Percentiles rank a stretch among this genome's conserved stretches.
phyloP scores from a whole-genome alignment of 139 green algal species.

The Eudorina sp. region DNA sequence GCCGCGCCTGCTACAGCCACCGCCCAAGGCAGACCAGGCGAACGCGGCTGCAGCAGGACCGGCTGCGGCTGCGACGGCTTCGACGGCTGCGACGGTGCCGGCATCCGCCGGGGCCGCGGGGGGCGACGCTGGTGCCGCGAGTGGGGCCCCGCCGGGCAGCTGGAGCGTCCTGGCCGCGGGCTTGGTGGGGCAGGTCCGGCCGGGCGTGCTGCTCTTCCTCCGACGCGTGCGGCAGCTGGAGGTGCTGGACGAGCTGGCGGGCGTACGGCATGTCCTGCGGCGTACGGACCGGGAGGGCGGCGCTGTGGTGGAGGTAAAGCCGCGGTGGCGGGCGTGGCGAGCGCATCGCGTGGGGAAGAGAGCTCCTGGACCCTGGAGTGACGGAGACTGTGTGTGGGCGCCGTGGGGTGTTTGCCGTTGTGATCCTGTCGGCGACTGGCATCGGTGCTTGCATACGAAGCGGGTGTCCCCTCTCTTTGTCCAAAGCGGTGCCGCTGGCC shows the following conservation, averaged over 20 bases:
- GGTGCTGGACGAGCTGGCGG: constrained; percentile 17
- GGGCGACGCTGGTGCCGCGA: background rate
- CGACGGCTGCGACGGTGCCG: background rate
- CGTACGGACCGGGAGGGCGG: constrained; percentile 17
- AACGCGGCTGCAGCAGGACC: background rate
- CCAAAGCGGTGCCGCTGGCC: too few species aligned
- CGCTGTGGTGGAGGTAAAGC: constrained; percentile 14
- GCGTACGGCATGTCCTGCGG: constrained; percentile 11
- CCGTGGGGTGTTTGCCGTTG: too few species aligned
- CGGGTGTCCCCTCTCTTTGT: too few species aligned
- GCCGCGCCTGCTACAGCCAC: constrained; percentile 19
- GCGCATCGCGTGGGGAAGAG: background rate
- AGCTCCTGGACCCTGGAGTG: background rate
- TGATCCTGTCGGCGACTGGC: too few species aligned
- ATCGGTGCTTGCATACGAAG: too few species aligned
- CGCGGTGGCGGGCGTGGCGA: background rate
- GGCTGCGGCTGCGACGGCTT: too few species aligned
- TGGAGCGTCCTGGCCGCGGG: constrained; percentile 16
- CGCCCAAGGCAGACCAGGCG: background rate
- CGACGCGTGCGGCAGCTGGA: constrained; percentile 33
- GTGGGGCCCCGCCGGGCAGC: too few species aligned
- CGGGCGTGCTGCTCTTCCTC: constrained; percentile 51
- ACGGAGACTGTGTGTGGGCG: too few species aligned
- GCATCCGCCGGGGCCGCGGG: background rate
- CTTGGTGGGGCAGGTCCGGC: constrained; percentile 26